These are phyloP conservation scores for Tolypocladium endophyticum DNA, from an alignment of 2,329 filamentous ascomycete genomes.

Conservation along the genomic window DNA sequence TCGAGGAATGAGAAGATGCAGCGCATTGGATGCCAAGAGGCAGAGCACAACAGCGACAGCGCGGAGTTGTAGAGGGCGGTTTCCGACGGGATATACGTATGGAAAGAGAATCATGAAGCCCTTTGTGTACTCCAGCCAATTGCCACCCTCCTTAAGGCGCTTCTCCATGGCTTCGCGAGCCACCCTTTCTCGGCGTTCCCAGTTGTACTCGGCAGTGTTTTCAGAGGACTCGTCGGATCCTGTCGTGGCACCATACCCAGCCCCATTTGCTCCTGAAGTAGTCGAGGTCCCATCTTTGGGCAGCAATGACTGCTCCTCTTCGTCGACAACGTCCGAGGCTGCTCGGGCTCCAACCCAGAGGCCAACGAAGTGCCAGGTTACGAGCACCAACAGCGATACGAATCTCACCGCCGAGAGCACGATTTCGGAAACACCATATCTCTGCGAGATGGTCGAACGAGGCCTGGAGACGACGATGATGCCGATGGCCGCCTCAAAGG, in stretches of 20 bases:
- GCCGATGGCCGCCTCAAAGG: slow-evolving; percentile 41
- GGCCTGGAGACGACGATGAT: slow-evolving; percentile 10
- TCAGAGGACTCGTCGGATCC: slow-evolving; percentile 25
- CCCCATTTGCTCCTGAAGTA: slow-evolving; percentile 10
- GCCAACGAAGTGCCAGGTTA: slow-evolving; percentile 10
- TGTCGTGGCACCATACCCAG: slow-evolving; percentile 32
- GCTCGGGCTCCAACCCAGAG: slow-evolving; percentile 17
- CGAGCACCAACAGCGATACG: slow-evolving; percentile 17
- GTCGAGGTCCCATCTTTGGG: slow-evolving; percentile 15
- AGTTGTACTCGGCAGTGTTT: slow-evolving; percentile 39
- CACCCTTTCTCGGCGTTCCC: slow-evolving; percentile 40
- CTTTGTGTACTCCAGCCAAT: slow-evolving; percentile 67
- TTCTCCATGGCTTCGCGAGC: slow-evolving; percentile 52
- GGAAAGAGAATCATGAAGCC: slow-evolving; percentile 67
- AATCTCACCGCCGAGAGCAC: slow-evolving; percentile 9
- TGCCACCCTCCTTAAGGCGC: slow-evolving; percentile 62
- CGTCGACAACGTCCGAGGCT: slow-evolving; percentile 27
- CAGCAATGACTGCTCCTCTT: slow-evolving; percentile 49
- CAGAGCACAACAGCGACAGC: slow-evolving; percentile 57
- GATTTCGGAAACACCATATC: slow-evolving; percentile 14
- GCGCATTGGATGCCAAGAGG: slow-evolving; percentile 56
- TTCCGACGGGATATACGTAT: slow-evolving; percentile 65
- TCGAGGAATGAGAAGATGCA: slow-evolving; percentile 70
- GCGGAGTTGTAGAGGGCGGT: slow-evolving; percentile 55
- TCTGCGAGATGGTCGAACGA: not conserved